Conservation (phyloP, 1,139 yeast species). For the Nakaseomyces kungkrabaensis region DNA sequence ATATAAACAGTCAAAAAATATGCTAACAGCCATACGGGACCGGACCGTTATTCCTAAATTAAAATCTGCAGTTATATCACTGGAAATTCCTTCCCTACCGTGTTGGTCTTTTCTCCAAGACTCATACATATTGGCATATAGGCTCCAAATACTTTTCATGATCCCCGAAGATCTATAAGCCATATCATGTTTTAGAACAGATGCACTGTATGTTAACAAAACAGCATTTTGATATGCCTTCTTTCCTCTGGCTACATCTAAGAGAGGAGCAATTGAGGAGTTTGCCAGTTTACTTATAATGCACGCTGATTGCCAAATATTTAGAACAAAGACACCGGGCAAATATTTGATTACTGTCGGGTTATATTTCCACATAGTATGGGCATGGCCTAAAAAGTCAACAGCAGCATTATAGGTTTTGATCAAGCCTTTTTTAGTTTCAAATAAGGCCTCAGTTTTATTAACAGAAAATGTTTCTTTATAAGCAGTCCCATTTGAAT, state of each 20-base stretch:
- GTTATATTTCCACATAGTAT: conserved; percentile 49
- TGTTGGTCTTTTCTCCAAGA: conserved; percentile 24
- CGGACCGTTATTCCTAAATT: conserved; percentile 47
- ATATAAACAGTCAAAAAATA: conserved; percentile 83
- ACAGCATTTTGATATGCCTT: conserved; percentile 63
- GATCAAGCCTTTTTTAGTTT: conserved; percentile 64
- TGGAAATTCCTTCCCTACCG: conserved; percentile 11
- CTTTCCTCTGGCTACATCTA: conserved; percentile 68
- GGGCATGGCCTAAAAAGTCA: conserved; percentile 57
- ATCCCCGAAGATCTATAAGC: conserved; percentile 89
- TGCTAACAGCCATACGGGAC: conserved; percentile 68
- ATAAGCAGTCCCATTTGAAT: conserved; percentile 7
- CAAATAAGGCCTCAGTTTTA: conserved; percentile 29
- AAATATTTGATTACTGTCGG: conserved; percentile 60
- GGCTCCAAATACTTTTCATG: conserved; percentile 89
- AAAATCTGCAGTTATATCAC: conserved; percentile 15
- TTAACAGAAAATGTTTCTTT: conserved; percentile 8
- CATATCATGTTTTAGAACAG: conserved; percentile 83
- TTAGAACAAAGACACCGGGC: conserved; percentile 73
- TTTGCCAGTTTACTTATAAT: conserved; percentile 70
- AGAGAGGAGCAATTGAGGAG: conserved; percentile 53
- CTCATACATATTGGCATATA: conserved; percentile 42
- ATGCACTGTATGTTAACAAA: conserved; percentile 62
- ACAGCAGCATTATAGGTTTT: conserved; percentile 73
- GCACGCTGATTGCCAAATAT: conserved; percentile 87